Conservation (phyloP, 768 basidiomycete genomes). For the Stropharia rugosoannulata region DNA sequence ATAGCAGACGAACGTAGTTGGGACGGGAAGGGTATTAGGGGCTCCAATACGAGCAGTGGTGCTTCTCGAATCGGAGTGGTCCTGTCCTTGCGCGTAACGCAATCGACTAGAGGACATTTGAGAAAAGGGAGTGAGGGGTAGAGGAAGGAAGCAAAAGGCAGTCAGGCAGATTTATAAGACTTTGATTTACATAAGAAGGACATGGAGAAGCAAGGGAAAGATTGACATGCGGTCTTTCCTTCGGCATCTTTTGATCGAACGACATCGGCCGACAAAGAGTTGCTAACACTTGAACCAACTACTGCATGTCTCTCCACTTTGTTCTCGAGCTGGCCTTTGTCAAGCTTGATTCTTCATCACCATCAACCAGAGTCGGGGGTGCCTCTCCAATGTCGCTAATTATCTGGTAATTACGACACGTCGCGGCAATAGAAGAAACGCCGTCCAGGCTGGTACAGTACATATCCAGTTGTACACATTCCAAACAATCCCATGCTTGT, state of each 20-base stretch:
- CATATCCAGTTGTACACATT: no score
- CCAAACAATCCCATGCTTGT: no score
- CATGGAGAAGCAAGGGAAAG: not conserved
- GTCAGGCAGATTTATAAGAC: slow-evolving; percentile 11
- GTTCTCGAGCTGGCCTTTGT: no score
- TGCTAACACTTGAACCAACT: no score
- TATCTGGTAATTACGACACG: no score
- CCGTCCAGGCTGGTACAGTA: no score
- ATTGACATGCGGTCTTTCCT: not conserved
- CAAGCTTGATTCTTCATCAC: no score
- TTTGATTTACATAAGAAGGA: slow-evolving; percentile 15
- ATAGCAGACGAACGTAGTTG: slow-evolving; percentile 21
- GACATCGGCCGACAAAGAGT: not conserved
- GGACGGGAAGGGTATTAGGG: slow-evolving; percentile 10
- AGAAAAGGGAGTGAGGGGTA: slow-evolving; percentile 12
- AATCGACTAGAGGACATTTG: slow-evolving; percentile 21
- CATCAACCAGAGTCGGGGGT: no score
- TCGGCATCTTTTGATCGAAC: slow-evolving; percentile 1
- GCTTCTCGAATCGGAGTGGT: slow-evolving; percentile 14
- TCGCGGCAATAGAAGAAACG: no score
- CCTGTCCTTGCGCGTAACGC: slow-evolving; percentile 15
- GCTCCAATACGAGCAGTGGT: slow-evolving; percentile 6
- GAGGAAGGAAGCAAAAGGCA: slow-evolving; percentile 15
- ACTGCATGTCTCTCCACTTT: no score
- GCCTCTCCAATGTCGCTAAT: no score